A percentile compares a stretch with the other conserved stretches of the same genome.
Evolutionary conservation across 2,329 filamentous ascomycete genomes (phyloP).

Genomic region (Sporothrix inflata): DNA sequence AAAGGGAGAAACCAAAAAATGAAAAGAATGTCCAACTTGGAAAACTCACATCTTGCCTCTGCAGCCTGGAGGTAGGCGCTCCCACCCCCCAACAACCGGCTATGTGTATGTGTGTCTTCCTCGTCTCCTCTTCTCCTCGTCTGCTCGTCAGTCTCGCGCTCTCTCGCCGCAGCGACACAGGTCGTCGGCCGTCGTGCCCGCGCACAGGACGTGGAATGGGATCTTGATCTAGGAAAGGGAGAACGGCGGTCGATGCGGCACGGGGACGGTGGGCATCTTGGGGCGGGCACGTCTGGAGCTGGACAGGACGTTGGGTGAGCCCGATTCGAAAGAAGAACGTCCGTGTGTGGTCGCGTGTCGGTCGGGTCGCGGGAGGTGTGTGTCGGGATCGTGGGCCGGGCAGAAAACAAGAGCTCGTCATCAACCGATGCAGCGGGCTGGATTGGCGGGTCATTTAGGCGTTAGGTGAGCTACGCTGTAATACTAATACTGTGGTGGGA

Average conservation of each 20-base stretch:
- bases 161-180: not conserved
- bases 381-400: slow-evolving; percentile 13
- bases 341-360: slow-evolving; percentile 19
- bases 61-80: slow-evolving; percentile 15
- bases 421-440: not conserved
- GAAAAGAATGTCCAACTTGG: not conserved
- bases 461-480: slow-evolving; percentile 3
- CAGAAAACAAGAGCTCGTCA: slow-evolving; percentile 14
- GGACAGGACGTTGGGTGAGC: not conserved
- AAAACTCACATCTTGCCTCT: slow-evolving; percentile 27
- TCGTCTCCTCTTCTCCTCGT: not conserved
- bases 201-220: not conserved
- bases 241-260: not conserved
- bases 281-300: not conserved
- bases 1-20: not conserved
- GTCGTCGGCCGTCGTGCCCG: slow-evolving; percentile 1
- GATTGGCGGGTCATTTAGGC: not conserved
- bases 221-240: slow-evolving; percentile 16
- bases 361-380: not conserved
- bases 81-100: slow-evolving; percentile 4
- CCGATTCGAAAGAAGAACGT: not conserved
- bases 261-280: slow-evolving; percentile 23
- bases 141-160: not conserved
- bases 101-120: not conserved
- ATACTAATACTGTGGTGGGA: slow-evolving; percentile 11